Base-by-base conservation (phyloP, 1,284 basidiomycete genomes). In the Jaminaea rosea region DNA sequence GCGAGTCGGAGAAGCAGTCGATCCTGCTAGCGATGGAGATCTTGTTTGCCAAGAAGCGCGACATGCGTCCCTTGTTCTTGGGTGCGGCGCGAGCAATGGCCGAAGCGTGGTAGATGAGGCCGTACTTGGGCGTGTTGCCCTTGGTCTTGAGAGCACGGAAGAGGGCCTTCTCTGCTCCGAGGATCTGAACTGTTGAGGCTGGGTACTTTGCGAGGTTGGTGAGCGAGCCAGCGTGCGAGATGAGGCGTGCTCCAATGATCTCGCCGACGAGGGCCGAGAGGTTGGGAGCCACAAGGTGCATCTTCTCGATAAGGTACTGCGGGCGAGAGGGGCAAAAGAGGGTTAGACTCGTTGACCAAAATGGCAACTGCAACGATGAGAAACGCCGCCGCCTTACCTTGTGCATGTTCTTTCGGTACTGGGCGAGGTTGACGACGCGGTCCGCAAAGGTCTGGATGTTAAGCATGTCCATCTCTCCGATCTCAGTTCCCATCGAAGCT, bases 61-160 rank as follows among this genome's bases (percentile, higher is more conserved):
- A n/a, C 76, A 97, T 97, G 56, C 94, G 85, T 31, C 93, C 93
- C 81, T 98, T 99, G 81, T 91, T 85, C 77, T 94, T 94, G 51
- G 90, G 81, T 15, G 85, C 88, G 3, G 94, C 92, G 48, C 93
- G 86, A 21, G 91, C 90, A 72, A 99, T 98, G 37, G 70, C 70
- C 1, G 70, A 73, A 4, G 70, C 79, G 92, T 97, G 17, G 88
- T 83, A 67, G 24, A 49, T 55, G 32, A 61, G 53, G 36, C 55
- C 52, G 44, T 70, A 90, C 88, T 98, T 98, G 52, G 92, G 93
- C 0, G 93, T 97, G 77, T 97, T 96, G 27, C 91, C 91, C 79
- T 97, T 98, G 36, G 93, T 97, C 81, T 98, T 98, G 70, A 98
- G 80, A 0, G 93, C 93, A 55, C 93, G 80, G 83, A 98, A 98